Evolutionary conservation across 2,329 filamentous ascomycete species (phyloP).

Genomic region (Nigrospora osmanthi): DNA sequence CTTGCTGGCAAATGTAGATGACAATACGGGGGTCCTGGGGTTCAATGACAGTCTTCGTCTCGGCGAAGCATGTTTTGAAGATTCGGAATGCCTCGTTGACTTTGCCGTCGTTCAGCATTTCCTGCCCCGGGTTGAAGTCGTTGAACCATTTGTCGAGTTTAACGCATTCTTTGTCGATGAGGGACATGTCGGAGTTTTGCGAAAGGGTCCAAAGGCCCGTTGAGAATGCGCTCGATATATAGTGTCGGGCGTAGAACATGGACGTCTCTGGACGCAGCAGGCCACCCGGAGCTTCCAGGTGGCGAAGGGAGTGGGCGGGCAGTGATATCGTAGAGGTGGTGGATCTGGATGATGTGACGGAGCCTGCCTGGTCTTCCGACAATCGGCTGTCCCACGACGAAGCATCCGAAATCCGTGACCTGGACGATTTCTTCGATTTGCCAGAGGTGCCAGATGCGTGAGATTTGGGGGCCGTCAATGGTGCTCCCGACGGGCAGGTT

Average conservation of each 20-base stretch:
- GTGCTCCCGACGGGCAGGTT: neutral
- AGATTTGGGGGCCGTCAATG: neutral
- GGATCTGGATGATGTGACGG: neutral
- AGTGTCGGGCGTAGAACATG: constrained; percentile 5
- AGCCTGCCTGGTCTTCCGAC: neutral
- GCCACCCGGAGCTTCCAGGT: neutral
- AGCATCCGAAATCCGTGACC: no score
- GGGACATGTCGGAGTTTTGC: neutral
- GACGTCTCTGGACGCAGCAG: constrained; percentile 2
- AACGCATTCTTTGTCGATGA: constrained; percentile 1
- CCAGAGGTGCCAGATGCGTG: no score
- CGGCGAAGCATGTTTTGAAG: constrained; percentile 3
- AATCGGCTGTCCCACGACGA: no score
- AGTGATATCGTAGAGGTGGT: neutral
- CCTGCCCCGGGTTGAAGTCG: constrained; percentile 4
- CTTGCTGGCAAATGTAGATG: constrained; percentile 4
- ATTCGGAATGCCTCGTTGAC: constrained; percentile 2
- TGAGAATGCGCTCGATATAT: constrained; percentile 4
- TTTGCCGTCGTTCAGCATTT: neutral
- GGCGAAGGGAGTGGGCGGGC: neutral
- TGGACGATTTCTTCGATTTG: no score
- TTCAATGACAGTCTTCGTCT: neutral
- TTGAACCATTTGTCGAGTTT: constrained; percentile 6
- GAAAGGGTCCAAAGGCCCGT: constrained; percentile 3
- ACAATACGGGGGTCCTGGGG: constrained; percentile 3